These are phyloP conservation scores for Calvatia gigantea DNA, from an alignment of 768 basidiomycete species.

Conservation along the genomic window DNA sequence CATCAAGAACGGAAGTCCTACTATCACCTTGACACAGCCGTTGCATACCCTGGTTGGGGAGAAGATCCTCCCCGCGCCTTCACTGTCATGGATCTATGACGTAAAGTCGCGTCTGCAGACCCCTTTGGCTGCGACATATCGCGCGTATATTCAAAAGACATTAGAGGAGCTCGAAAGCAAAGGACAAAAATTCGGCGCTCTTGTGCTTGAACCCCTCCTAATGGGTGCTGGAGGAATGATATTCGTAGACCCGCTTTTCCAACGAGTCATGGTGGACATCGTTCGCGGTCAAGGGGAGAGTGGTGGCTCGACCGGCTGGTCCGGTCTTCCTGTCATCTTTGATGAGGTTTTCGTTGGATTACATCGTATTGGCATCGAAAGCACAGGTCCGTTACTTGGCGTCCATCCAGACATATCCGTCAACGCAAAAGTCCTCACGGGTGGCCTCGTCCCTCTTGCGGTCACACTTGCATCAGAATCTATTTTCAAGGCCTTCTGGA, in stretches of 20 bases:
- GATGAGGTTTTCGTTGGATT: conserved; percentile 96
- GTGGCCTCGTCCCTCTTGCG: conserved; percentile 84
- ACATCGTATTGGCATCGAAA: conserved; percentile 78
- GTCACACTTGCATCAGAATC: conserved; percentile 78
- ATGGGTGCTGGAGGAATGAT: conserved; percentile 98
- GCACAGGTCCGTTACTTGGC: conserved; percentile 62
- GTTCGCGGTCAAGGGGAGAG: conserved; percentile 49
- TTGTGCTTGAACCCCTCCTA: conserved; percentile 87
- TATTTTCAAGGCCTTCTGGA: conserved; percentile 78
- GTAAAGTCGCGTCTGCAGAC: conserved; percentile 57
- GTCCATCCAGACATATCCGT: conserved; percentile 84
- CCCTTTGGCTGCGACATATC: conserved; percentile 63
- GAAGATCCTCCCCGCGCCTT: conserved; percentile 31
- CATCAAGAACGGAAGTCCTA: conserved; percentile 55
- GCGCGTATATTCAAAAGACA: conserved; percentile 48
- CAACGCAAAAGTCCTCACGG: conserved; percentile 91
- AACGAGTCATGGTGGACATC: conserved; percentile 79
- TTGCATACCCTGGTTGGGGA: conserved; percentile 31
- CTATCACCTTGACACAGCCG: conserved; percentile 51
- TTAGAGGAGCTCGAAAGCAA: conserved; percentile 43
- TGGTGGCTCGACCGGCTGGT: conserved; percentile 39
- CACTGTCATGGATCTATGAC: conserved; percentile 66
- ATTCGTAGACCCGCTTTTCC: conserved; percentile 96
- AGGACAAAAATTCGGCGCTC: conserved; percentile 55
- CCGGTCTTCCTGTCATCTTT: conserved; percentile 84